Evolutionary conservation across 1,139 yeast species (phyloP).

Genomic region (Chernovozyma aurita): DNA sequence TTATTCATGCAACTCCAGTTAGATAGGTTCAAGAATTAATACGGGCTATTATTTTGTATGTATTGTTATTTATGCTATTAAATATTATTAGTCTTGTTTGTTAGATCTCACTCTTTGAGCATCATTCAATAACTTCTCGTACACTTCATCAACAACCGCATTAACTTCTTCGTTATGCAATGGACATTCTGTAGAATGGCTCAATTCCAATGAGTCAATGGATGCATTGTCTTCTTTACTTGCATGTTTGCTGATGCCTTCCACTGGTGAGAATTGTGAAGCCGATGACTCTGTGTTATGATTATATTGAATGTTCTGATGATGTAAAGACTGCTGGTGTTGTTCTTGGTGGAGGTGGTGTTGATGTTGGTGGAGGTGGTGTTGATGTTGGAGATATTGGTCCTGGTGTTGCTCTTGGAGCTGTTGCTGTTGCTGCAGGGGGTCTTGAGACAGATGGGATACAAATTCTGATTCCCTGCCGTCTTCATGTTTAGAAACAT

Average conservation of each 20-base stretch:
- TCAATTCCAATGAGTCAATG: conserved; percentile 22
- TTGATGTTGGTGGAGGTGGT: no score
- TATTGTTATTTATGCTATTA: no score
- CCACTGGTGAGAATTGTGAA: neutral
- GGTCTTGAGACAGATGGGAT: no score
- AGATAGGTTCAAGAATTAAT: no score
- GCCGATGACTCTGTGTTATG: neutral
- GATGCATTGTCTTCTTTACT: conserved; percentile 28
- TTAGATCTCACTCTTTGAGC: conserved; percentile 62
- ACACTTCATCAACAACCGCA: conserved; percentile 58
- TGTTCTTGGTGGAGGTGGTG: no score
- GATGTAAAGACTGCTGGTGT: no score
- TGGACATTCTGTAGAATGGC: conserved; percentile 11
- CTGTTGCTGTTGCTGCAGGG: conserved; percentile 4
- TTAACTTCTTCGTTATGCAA: conserved; percentile 17
- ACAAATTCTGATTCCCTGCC: neutral
- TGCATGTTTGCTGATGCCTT: conserved; percentile 4
- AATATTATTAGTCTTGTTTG: conserved; percentile 14
- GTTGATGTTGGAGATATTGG: no score
- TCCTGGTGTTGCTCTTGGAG: neutral
- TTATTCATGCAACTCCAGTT: no score
- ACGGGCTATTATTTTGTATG: no score
- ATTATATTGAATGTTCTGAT: no score
- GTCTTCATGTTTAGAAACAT: conserved; percentile 11
- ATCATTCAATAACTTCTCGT: conserved; percentile 65